Percentiles rank a stretch among this genome's conserved stretches.
Conservation (phyloP, 208 protist genomes). For the Acanthamoeba divionensis region DNA sequence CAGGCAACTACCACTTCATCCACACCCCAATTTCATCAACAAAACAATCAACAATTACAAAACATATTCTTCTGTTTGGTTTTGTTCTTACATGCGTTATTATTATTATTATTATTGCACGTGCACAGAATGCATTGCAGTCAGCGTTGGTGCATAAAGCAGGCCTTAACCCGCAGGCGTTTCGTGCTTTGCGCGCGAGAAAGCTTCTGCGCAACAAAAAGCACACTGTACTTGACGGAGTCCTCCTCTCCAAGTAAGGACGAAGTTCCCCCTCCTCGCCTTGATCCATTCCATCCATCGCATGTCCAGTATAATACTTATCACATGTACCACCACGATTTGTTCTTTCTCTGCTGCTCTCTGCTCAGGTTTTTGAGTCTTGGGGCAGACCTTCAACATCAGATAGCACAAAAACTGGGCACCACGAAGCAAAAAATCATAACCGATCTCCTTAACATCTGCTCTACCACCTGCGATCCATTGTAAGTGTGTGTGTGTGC, state of each 20-base stretch:
- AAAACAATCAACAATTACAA: no score
- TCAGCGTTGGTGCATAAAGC: slow-evolving; percentile 24
- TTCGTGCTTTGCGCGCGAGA: not conserved
- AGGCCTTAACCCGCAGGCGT: slow-evolving; percentile 43
- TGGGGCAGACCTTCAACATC: not conserved
- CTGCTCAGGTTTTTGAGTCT: not conserved
- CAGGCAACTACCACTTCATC: slow-evolving; percentile 1
- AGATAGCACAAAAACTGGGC: slow-evolving; percentile 26
- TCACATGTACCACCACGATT: no score
- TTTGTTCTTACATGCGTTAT: no score
- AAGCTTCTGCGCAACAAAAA: slow-evolving; percentile 32
- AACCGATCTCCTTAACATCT: not conserved
- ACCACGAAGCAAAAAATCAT: not conserved
- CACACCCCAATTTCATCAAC: no score
- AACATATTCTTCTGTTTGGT: no score
- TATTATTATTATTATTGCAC: no score
- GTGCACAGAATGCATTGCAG: not conserved
- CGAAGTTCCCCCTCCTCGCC: no score
- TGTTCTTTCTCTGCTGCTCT: not conserved
- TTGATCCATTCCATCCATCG: no score
- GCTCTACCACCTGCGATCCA: no score
- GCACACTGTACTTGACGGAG: slow-evolving; percentile 46
- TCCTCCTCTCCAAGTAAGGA: not conserved
- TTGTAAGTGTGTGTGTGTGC: no score
- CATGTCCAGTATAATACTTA: no score